These are phyloP conservation scores for Nicotiana paniculata DNA, from an alignment of 257 asterid genomes.

Conservation along the genomic window DNA sequence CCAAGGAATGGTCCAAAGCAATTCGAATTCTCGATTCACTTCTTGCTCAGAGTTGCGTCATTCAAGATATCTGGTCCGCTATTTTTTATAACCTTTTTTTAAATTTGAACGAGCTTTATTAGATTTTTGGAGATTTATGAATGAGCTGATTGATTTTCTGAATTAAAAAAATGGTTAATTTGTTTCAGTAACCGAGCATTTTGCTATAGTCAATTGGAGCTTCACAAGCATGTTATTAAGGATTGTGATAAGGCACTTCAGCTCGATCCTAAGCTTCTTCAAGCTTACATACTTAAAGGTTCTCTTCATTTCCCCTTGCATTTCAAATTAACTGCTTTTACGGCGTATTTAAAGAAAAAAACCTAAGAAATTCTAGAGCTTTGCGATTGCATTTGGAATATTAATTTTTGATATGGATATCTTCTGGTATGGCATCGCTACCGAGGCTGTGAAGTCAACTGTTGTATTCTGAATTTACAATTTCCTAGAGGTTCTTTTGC, in stretches of 20 bases:
- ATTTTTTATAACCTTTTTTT: not conserved
- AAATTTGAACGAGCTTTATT: not conserved
- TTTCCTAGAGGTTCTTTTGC: not conserved
- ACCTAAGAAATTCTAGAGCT: not conserved
- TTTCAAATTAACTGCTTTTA: not conserved
- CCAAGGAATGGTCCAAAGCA: constrained; percentile 98
- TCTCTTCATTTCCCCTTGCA: not conserved
- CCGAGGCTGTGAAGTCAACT: not conserved
- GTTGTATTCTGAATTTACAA: not conserved
- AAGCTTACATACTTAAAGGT: constrained; percentile 90
- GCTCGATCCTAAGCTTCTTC: constrained; percentile 78
- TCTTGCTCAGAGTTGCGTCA: constrained; percentile 46
- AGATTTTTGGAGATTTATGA: constrained; percentile 13
- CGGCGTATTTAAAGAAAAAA: not conserved
- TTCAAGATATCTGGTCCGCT: constrained; percentile 85
- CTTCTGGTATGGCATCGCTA: not conserved
- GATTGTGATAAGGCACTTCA: constrained; percentile 87
- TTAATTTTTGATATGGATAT: not conserved
- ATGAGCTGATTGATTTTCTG: not conserved
- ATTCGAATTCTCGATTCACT: constrained; percentile 90
- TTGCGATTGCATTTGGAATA: not conserved
- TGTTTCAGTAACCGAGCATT: constrained; percentile 81
- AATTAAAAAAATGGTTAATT: constrained; percentile 15
- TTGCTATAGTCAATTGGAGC: constrained; percentile 95
- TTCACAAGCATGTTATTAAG: constrained; percentile 89